phyloP scores from a whole-genome alignment of 805 yeast species.

The Suhomyces faveliae region DNA sequence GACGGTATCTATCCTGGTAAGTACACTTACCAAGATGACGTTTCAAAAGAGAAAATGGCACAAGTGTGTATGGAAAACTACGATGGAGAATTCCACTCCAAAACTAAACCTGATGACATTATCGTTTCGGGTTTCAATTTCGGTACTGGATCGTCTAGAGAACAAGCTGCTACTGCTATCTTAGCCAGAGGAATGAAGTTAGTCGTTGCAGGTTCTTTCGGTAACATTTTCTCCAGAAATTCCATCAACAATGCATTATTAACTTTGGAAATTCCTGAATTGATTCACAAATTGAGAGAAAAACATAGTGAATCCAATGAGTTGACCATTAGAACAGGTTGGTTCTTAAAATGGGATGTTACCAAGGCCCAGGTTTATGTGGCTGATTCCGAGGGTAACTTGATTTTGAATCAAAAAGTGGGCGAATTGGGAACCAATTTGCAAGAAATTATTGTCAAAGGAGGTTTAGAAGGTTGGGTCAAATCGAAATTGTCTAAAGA shows the following conservation, averaged over 20 bases:
- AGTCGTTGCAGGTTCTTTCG: conserved; percentile 96
- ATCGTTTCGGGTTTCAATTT: conserved; percentile 90
- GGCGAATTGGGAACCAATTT: conserved; percentile 94
- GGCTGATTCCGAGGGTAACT: conserved; percentile 58
- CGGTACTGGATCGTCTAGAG: conserved; percentile 98
- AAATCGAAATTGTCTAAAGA: conserved; percentile 55
- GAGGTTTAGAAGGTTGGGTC: conserved; percentile 99
- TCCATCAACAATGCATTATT: conserved; percentile 93
- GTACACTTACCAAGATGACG: conserved; percentile 98
- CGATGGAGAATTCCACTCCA: conserved; percentile 80
- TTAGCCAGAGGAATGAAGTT: conserved; percentile 89
- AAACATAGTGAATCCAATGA: conserved; percentile 59
- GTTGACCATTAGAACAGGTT: conserved; percentile 91
- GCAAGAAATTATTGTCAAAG: conserved; percentile 95
- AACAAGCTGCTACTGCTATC: conserved; percentile 98
- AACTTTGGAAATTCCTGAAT: conserved; percentile 89
- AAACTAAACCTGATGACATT: conserved; percentile 85
- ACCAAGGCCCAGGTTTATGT: conserved; percentile 79
- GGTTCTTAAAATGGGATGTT: conserved; percentile 92
- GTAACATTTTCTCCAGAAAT: conserved; percentile 94
- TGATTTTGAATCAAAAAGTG: conserved; percentile 78
- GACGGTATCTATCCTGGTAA: conserved; percentile 99
- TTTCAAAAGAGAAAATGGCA: conserved; percentile 93
- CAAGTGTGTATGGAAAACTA: conserved; percentile 99
- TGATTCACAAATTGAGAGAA: conserved; percentile 73